Percentiles rank a stretch among this genome's conserved stretches.
Conservation (phyloP, 1,139 yeast species). For the Sugiyamaella xylanicola region DNA sequence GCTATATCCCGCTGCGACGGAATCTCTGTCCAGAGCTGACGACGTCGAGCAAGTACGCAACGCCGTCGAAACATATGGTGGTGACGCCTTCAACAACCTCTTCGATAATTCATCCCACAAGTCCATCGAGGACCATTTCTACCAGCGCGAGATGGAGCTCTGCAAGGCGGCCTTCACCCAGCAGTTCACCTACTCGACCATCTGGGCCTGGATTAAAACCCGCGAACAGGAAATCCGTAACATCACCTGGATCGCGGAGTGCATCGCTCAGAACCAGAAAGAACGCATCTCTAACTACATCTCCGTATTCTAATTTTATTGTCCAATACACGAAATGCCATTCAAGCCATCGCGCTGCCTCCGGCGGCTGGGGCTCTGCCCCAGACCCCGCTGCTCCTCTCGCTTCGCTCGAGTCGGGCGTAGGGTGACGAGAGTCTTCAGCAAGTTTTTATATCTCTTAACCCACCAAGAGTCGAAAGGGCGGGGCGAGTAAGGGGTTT, state of each 20-base stretch:
- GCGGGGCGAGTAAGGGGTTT: too few species aligned
- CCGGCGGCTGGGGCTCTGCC: slow-evolving; percentile 12
- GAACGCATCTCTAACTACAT: slow-evolving; percentile 47
- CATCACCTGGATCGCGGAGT: slow-evolving; percentile 98
- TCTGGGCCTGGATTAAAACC: slow-evolving; percentile 96
- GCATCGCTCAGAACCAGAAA: slow-evolving; percentile 56
- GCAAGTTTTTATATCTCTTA: too few species aligned
- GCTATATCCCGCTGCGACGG: slow-evolving; percentile 74
- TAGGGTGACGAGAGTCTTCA: too few species aligned
- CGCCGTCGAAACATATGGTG: slow-evolving; percentile 69
- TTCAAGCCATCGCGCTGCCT: slow-evolving; percentile 2
- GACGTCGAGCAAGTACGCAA: slow-evolving; percentile 82
- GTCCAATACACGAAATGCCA: too few species aligned
- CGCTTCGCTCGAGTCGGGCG: slow-evolving; percentile 4
- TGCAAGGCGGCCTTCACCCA: slow-evolving; percentile 95
- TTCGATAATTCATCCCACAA: slow-evolving; percentile 64
- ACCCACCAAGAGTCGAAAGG: too few species aligned
- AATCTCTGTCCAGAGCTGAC: slow-evolving; percentile 70
- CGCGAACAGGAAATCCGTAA: slow-evolving; percentile 96
- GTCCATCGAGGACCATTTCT: slow-evolving; percentile 90
- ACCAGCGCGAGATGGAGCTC: slow-evolving; percentile 85
- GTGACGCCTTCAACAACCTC: slow-evolving; percentile 60
- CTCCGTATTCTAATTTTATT: slow-evolving; percentile 39
- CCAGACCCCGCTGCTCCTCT: slow-evolving; percentile 6
- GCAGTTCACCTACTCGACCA: slow-evolving; percentile 85